Percentiles rank a stretch among this genome's conserved stretches.
phyloP scores from a whole-genome alignment of 2,329 filamentous ascomycete genomes.

The Emydomyces testavorans region DNA sequence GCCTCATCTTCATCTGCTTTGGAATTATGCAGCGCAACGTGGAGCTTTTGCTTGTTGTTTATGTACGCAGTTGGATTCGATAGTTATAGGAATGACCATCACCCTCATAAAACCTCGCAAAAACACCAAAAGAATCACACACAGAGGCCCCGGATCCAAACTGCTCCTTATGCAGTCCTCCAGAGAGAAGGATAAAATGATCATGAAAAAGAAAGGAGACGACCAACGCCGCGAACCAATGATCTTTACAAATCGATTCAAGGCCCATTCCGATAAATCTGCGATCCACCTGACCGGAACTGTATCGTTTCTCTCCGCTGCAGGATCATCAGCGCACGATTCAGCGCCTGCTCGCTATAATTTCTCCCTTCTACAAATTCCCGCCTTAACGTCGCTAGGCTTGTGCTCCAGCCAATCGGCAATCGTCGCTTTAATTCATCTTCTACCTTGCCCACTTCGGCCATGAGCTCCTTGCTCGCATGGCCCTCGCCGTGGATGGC shows the following conservation, averaged over 20 bases:
- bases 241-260: slow-evolving; percentile 1
- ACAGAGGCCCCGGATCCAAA: no score
- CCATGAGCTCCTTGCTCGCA: slow-evolving; percentile 77
- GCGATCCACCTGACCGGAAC: slow-evolving; percentile 39
- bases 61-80: no score
- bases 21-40: no score
- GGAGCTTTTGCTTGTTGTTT: no score
- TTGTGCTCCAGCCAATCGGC: slow-evolving; percentile 93
- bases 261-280: slow-evolving; percentile 37
- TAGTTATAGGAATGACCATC: no score
- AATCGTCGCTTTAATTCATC: slow-evolving; percentile 75
- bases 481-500: slow-evolving; percentile 79
- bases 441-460: slow-evolving; percentile 78
- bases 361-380: slow-evolving; percentile 90
- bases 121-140: no score
- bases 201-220: no score
- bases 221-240: no score
- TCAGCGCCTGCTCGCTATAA: slow-evolving; percentile 76
- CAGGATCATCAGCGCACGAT: slow-evolving; percentile 72
- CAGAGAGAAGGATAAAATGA: no score
- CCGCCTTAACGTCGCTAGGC: slow-evolving; percentile 67
- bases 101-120: no score
- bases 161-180: no score
- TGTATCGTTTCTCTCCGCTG: slow-evolving; percentile 67
- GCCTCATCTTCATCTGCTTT: no score